A percentile compares a stretch with the other conserved stretches of the same genome.
Conservation (phyloP, 352 stramenopile genomes). For the Phytophthora niederhauseri region DNA sequence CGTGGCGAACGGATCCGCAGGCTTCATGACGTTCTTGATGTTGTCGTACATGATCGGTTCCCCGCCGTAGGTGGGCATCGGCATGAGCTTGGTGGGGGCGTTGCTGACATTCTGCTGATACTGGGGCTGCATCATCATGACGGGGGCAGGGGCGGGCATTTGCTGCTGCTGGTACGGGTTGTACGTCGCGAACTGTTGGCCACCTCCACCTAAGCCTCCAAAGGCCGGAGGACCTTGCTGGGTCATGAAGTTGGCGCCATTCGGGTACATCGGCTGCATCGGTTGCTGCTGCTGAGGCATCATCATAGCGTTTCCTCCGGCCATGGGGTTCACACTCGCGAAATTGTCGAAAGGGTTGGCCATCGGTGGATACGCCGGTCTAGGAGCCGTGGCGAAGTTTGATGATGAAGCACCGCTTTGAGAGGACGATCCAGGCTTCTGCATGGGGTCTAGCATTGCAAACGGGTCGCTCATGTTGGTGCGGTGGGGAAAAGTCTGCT, state of each 20-base stretch:
- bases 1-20: constrained; percentile 54
- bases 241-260: constrained; percentile 72
- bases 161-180: constrained; percentile 37
- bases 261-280: constrained; percentile 41
- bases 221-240: constrained; percentile 55
- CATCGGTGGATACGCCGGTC: constrained; percentile 20
- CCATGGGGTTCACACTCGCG: constrained; percentile 16
- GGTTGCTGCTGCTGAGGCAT: constrained; percentile 36
- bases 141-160: constrained; percentile 18
- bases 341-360: constrained; percentile 52
- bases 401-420: constrained; percentile 11
- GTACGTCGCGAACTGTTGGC: constrained; percentile 39
- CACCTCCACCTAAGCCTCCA: constrained; percentile 36
- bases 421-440: constrained; percentile 33
- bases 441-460: constrained; percentile 57
- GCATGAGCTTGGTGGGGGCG: constrained; percentile 31
- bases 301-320: constrained; percentile 25
- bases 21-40: constrained; percentile 68
- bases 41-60: constrained; percentile 65
- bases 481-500: constrained; percentile 13
- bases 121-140: constrained; percentile 34
- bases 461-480: constrained; percentile 53
- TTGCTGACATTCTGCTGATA: constrained; percentile 32
- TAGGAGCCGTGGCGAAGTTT: constrained; percentile 25
- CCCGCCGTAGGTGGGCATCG: constrained; percentile 41